Percentiles rank a stretch among this genome's conserved stretches.
phyloP scores from a whole-genome alignment of 2,329 filamentous ascomycete genomes.

The Drechslerella stenobrocha region DNA sequence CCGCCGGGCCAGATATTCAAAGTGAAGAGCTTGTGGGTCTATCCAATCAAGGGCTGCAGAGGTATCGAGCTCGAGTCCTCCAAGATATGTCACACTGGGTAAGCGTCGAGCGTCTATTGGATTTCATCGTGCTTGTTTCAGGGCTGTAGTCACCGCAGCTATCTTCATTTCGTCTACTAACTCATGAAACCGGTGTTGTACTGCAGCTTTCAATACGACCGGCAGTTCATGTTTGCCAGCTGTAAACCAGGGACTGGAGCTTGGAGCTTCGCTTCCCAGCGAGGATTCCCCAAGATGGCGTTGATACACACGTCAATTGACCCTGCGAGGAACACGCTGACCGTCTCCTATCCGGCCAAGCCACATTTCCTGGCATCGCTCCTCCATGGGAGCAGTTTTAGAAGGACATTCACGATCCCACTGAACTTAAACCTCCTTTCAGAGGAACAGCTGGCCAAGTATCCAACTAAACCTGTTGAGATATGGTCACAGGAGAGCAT shows the following conservation, averaged over 20 bases:
- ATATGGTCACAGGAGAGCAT: slow-evolving; percentile 66
- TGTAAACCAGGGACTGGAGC: slow-evolving; percentile 56
- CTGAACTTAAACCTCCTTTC: slow-evolving; percentile 61
- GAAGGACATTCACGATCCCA: slow-evolving; percentile 69
- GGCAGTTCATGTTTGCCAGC: slow-evolving; percentile 75
- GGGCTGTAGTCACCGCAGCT: too few relatives aligned
- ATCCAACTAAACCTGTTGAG: slow-evolving; percentile 64
- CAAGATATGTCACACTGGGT: slow-evolving; percentile 61
- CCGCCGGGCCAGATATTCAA: slow-evolving; percentile 56
- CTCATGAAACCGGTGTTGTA: slow-evolving; percentile 15
- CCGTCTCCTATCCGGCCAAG: slow-evolving; percentile 49
- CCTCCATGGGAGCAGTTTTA: slow-evolving; percentile 56
- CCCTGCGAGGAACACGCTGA: slow-evolving; percentile 36
- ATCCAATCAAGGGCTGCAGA: slow-evolving; percentile 80
- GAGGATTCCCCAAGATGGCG: slow-evolving; percentile 71
- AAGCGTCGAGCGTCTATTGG: slow-evolving; percentile 3
- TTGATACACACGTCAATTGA: slow-evolving; percentile 66
- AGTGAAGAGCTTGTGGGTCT: slow-evolving; percentile 73
- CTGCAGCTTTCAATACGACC: slow-evolving; percentile 69
- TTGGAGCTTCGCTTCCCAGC: slow-evolving; percentile 74
- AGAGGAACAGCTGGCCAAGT: slow-evolving; percentile 63
- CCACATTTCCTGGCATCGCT: slow-evolving; percentile 32
- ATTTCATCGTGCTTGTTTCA: background rate
- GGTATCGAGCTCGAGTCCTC: slow-evolving; percentile 73
- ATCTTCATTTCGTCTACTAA: slow-evolving; percentile 2